Evolutionary conservation across 306 rosid species (phyloP), one percentile per base, ranked within the genome.

Genomic region (Begonia fuchsioides): DNA sequence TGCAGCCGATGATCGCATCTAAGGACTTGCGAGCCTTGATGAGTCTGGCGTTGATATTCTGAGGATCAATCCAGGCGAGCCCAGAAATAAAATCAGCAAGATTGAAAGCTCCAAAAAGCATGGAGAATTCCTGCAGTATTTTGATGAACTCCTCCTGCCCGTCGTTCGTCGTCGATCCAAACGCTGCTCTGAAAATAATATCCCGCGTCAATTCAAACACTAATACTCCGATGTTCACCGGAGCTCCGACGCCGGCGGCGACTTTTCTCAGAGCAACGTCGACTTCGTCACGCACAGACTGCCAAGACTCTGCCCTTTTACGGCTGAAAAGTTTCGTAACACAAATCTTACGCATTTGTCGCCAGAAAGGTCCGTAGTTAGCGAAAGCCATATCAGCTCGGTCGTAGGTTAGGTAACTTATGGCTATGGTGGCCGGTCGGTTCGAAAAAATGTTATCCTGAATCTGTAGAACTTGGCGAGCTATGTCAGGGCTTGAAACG

Each of bases 351-450:
- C 94, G 53, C 94, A 87, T 87, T 69, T 87, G 96, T 2, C 94
- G 69, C 96, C 96, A 87, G 49, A 83, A 87, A 12, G 96, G 90
- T 0, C 94, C 96, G 32, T 87, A 83, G 78, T 83, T 78, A 13
- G 96, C 93, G 4, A 87, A 87, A 0, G 93, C 96, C 96, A 87
- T 87, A 81, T 87, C 96, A 0, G 94, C 94, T 0, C 86, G 85
- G 62, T 75, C 76, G 45, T 87, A 83, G 18, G 96, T 80, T 5
- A 87, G 75, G 64, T 83, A 87, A 56, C 67, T 72, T n/a, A 87
- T 80, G 71, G 96, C 94, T 43, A 82, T 61, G 56, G 82, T 80
- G 9, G 96, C 81, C 0, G 96, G 96, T 0, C 94, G 79, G 49
- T 87, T 87, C 1, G 94, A 80, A 64, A 80, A 87, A 47, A 77